A percentile compares a stretch with the other conserved stretches of the same genome.
Evolutionary conservation across 2,329 filamentous ascomycete genomes (phyloP).

Genomic region (Didymella exigua): DNA sequence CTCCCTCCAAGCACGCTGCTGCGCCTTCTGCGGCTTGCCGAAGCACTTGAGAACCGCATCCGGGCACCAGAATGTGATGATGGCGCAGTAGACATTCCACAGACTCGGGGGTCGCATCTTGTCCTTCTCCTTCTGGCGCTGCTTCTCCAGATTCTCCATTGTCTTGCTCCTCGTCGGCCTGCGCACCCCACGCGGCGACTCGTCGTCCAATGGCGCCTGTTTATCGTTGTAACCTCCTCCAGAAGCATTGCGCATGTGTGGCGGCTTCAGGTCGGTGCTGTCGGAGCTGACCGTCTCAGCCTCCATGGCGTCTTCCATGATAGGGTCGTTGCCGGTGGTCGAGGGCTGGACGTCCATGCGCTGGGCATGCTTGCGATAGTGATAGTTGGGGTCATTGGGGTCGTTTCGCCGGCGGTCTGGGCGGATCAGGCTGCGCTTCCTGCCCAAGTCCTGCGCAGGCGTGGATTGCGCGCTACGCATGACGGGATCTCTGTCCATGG

Average conservation of each 20-base stretch:
- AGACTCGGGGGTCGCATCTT: slow-evolving; percentile 78
- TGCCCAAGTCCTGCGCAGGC: slow-evolving; percentile 57
- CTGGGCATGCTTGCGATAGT: slow-evolving; percentile 93
- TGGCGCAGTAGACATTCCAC: slow-evolving; percentile 94
- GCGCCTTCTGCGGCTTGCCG: slow-evolving; percentile 81
- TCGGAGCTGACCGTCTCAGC: slow-evolving; percentile 66
- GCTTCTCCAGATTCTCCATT: slow-evolving; percentile 64
- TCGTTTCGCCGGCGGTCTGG: slow-evolving; percentile 88
- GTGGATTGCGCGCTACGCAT: slow-evolving; percentile 50
- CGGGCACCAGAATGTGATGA: slow-evolving; percentile 94
- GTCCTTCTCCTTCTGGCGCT: slow-evolving; percentile 64
- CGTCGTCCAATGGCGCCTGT: slow-evolving; percentile 41
- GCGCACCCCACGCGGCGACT: slow-evolving; percentile 50
- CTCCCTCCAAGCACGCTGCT: slow-evolving; percentile 93
- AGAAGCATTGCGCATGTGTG: slow-evolving; percentile 47
- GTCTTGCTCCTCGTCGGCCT: slow-evolving; percentile 70
- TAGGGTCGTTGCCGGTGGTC: slow-evolving; percentile 87
- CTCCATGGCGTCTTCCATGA: slow-evolving; percentile 71
- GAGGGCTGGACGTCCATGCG: slow-evolving; percentile 91
- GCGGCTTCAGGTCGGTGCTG: slow-evolving; percentile 60
- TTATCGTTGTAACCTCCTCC: slow-evolving; percentile 49
- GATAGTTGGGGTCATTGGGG: slow-evolving; percentile 88
- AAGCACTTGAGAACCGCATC: slow-evolving; percentile 84
- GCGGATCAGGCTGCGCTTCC: slow-evolving; percentile 87
- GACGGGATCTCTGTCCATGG: slow-evolving; percentile 60